Evolutionary conservation across 176 grass and related monocot species (phyloP).

Genomic region (Oryza brachyantha): DNA sequence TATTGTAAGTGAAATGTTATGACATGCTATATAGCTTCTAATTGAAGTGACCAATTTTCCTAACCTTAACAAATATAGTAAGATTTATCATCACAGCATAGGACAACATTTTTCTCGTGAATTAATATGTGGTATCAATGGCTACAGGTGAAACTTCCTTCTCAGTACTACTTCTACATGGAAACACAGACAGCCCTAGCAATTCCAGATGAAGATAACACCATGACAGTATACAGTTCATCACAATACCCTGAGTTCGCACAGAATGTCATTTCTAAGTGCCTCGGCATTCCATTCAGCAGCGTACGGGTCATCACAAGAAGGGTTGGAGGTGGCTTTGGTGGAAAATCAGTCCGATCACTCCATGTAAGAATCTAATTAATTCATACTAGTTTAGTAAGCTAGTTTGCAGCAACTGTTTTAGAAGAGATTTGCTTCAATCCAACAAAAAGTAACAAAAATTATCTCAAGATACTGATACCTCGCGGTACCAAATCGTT

Average conservation of each 20-base stretch:
- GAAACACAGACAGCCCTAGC: conserved; percentile 68
- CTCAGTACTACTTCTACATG: conserved; percentile 81
- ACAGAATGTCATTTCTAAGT: conserved; percentile 53
- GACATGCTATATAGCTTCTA: neutral
- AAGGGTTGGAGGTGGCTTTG: conserved; percentile 79
- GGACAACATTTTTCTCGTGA: neutral
- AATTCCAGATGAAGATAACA: conserved; percentile 73
- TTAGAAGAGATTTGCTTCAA: too few species aligned
- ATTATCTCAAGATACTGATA: too few species aligned
- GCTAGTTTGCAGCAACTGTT: too few species aligned
- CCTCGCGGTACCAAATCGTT: too few species aligned
- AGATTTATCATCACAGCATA: neutral
- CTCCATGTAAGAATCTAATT: conserved; percentile 32
- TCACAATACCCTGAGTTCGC: conserved; percentile 44
- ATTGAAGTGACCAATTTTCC: neutral
- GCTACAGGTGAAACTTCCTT: conserved; percentile 66
- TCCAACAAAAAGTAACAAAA: too few species aligned
- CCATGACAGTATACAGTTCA: conserved; percentile 61
- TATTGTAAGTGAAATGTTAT: neutral
- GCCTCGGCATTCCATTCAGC: conserved; percentile 58
- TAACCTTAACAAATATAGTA: neutral
- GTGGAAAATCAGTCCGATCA: conserved; percentile 46
- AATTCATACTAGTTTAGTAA: neutral
- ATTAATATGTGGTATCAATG: conserved; percentile 6
- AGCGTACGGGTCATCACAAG: conserved; percentile 73